Evolutionary conservation across 768 basidiomycete genomes (phyloP).

Genomic region (Solioccasus polychromus): DNA sequence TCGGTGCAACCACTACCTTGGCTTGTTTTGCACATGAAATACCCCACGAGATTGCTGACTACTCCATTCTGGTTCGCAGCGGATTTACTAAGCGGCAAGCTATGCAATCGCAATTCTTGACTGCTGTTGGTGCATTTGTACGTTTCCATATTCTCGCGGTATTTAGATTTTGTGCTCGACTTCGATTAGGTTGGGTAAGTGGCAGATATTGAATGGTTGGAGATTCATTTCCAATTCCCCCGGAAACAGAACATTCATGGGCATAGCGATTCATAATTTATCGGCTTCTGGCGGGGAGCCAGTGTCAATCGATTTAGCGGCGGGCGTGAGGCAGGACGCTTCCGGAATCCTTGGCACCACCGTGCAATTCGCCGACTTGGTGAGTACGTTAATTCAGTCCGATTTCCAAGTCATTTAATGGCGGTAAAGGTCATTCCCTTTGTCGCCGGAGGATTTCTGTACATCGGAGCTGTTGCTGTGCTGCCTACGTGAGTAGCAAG

Average conservation of each 20-base stretch:
- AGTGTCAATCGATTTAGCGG: constrained; percentile 59
- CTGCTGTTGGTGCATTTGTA: constrained; percentile 90
- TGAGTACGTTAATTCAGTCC: constrained; percentile 38
- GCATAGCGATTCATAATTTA: constrained; percentile 78
- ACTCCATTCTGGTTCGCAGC: constrained; percentile 86
- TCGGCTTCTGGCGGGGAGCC: constrained; percentile 47
- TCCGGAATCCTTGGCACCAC: constrained; percentile 83
- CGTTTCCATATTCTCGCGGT: constrained; percentile 18
- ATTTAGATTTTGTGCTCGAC: constrained; percentile 20
- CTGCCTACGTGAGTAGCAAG: constrained; percentile 69
- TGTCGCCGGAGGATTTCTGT: constrained; percentile 89
- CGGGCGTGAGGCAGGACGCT: constrained; percentile 73
- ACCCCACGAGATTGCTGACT: constrained; percentile 96
- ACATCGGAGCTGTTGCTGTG: constrained; percentile 91
- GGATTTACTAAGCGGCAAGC: constrained; percentile 90
- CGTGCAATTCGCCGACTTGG: constrained; percentile 73
- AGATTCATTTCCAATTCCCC: constrained; percentile 4
- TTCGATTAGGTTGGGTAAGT: constrained; percentile 36
- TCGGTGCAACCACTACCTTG: constrained; percentile 92
- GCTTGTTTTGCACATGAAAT: constrained; percentile 96
- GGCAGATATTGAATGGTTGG: background rate
- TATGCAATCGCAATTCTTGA: constrained; percentile 91
- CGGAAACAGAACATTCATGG: constrained; percentile 73
- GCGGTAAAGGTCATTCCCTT: constrained; percentile 74
- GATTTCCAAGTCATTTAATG: constrained; percentile 13